These are phyloP conservation scores for Medicago lupulina DNA, from an alignment of 306 rosid genomes.

Conservation along the genomic window DNA sequence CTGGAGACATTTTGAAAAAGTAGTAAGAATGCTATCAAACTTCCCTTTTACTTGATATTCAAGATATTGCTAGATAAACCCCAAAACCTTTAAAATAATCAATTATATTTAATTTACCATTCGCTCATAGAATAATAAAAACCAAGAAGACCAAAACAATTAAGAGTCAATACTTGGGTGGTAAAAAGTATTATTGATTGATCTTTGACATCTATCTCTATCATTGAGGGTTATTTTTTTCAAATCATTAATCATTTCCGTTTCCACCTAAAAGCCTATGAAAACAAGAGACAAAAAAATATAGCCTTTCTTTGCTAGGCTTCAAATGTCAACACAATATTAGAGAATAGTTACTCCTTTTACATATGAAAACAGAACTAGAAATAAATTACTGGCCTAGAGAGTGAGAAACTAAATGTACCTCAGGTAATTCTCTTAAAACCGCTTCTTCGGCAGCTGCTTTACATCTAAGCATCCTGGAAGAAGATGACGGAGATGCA, in stretches of 20 bases:
- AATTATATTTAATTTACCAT: conserved; percentile 8
- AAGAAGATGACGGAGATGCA: conserved; percentile 84
- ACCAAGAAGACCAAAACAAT: neutral
- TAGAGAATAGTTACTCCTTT: conserved; percentile 6
- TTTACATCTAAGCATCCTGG: conserved; percentile 82
- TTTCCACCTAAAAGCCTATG: conserved; percentile 22
- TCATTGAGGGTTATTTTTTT: conserved; percentile 1
- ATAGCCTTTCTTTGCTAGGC: conserved; percentile 16
- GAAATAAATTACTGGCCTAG: conserved; percentile 18
- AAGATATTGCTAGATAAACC: conserved; percentile 15
- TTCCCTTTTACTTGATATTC: conserved; percentile 1
- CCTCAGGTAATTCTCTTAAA: conserved; percentile 89
- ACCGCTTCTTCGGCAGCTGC: conserved; percentile 90
- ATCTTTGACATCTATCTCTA: conserved; percentile 27
- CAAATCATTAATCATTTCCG: neutral
- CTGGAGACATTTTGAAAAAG: conserved; percentile 14
- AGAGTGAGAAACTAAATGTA: conserved; percentile 40
- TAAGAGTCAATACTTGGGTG: conserved; percentile 23
- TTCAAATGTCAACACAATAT: neutral
- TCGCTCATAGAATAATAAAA: conserved; percentile 10
- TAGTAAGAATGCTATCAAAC: conserved; percentile 14
- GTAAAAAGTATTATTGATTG: conserved; percentile 10
- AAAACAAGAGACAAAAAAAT: conserved; percentile 19
- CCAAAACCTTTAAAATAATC: conserved; percentile 26
- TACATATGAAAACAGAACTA: conserved; percentile 26